Conservation (phyloP, 805 yeast genomes). For the Brettanomyces bruxellensis region DNA sequence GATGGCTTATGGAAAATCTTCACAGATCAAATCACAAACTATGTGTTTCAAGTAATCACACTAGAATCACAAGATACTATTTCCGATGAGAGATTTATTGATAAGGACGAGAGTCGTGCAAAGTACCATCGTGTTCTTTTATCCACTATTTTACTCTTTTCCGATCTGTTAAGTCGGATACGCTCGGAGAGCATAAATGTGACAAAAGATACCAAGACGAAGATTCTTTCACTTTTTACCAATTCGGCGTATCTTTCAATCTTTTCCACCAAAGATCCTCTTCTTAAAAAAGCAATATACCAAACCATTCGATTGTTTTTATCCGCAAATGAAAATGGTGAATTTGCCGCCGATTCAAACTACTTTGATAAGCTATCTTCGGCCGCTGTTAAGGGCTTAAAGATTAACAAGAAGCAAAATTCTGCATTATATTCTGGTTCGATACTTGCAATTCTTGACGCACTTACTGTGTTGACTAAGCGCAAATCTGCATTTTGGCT, state of each 20-base stretch:
- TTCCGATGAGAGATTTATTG: constrained; percentile 65
- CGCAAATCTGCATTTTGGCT: constrained; percentile 44
- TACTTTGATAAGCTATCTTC: constrained; percentile 35
- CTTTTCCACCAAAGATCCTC: constrained; percentile 29
- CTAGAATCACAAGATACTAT: constrained; percentile 54
- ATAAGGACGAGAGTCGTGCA: constrained; percentile 53
- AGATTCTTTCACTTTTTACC: constrained; percentile 26
- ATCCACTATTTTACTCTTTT: constrained; percentile 41
- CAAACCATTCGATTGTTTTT: constrained; percentile 26
- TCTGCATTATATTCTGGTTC: constrained; percentile 35
- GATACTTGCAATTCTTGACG: constrained; percentile 39
- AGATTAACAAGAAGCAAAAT: constrained; percentile 24
- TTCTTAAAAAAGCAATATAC: constrained; percentile 33
- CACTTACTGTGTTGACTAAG: constrained; percentile 35
- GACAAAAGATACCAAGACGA: constrained; percentile 13
- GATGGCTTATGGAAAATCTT: constrained; percentile 55
- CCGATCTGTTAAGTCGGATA: constrained; percentile 7
- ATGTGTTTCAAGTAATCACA: constrained; percentile 40
- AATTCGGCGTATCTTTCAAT: constrained; percentile 38
- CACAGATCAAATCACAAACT: constrained; percentile 44
- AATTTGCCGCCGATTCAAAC: constrained; percentile 17
- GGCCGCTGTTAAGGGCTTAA: constrained; percentile 34
- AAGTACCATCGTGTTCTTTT: constrained; percentile 54
- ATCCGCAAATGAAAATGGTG: constrained; percentile 7
- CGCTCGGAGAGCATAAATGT: constrained; percentile 1